These are phyloP conservation scores for Tetrahymena malaccensis DNA, from an alignment of 73 alveolate genomes.

Conservation along the genomic window DNA sequence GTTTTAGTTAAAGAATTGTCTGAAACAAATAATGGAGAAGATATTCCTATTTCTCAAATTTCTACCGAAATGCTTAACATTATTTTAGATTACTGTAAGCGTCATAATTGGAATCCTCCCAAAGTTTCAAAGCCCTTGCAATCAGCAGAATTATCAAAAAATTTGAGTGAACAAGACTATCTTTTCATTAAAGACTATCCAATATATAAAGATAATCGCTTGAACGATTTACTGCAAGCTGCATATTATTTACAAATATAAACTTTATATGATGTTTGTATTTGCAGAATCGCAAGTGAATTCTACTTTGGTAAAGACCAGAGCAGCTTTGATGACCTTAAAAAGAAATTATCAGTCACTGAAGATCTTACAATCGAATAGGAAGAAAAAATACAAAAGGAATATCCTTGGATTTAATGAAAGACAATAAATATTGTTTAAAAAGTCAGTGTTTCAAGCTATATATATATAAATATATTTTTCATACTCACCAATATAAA, in stretches of 20 bases:
- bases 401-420: not conserved
- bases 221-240: not conserved
- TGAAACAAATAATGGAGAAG: not conserved
- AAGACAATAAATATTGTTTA: too few species aligned
- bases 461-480: too few species aligned
- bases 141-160: not conserved
- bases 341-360: not conserved
- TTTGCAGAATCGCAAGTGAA: not conserved
- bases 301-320: not conserved
- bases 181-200: not conserved
- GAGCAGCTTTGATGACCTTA: not conserved
- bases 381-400: not conserved
- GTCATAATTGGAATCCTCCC: not conserved
- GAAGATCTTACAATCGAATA: not conserved
- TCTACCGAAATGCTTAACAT: not conserved
- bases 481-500: not conserved
- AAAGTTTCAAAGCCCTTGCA: not conserved
- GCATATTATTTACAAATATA: not conserved
- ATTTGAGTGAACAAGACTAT: not conserved
- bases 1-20: not conserved
- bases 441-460: not conserved
- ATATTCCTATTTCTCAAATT: not conserved
- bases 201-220: not conserved
- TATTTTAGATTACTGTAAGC: not conserved
- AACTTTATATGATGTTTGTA: not conserved